A percentile compares a stretch with the other conserved stretches of the same genome.
These are phyloP conservation scores for Lentinula aciculospora DNA, from an alignment of 768 basidiomycete genomes.

Conservation along the genomic window DNA sequence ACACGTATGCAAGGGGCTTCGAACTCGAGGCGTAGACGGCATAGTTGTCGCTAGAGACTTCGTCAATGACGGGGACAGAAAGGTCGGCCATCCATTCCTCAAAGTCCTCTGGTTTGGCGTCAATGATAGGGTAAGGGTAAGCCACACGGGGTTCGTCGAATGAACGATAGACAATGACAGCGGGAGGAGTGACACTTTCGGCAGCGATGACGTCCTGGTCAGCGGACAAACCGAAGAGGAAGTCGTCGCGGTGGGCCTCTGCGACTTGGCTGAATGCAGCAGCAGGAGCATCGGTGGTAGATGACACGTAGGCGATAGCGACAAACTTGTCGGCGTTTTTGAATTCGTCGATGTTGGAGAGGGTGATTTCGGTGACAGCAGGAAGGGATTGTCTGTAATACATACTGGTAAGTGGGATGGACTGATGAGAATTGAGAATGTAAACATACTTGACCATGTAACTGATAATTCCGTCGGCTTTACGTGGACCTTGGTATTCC, in stretches of 20 bases:
- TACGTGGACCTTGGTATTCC: conserved; percentile 86
- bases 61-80: conserved; percentile 82
- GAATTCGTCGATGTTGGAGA: conserved; percentile 78
- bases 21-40: conserved; percentile 71
- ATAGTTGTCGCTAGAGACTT: conserved; percentile 95
- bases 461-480: conserved; percentile 92
- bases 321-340: conserved; percentile 86
- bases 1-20: conserved; percentile 92
- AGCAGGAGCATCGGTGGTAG: conserved; percentile 64
- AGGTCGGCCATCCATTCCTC: conserved; percentile 78
- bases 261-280: conserved; percentile 76
- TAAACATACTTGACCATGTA: conserved; percentile 90
- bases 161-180: conserved; percentile 85
- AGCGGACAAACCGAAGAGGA: conserved; percentile 83
- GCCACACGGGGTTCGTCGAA: conserved; percentile 81
- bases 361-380: conserved; percentile 80
- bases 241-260: conserved; percentile 86
- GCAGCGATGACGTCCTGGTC: conserved; percentile 64
- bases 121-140: conserved; percentile 60
- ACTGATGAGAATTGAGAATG: not conserved
- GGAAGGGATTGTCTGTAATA: conserved; percentile 79
- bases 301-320: conserved; percentile 75
- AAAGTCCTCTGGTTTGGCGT: conserved; percentile 55
- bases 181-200: conserved; percentile 73
- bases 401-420: conserved; percentile 14